Conservation (phyloP, 177 flowering plant genomes). For the Vitis hybrid region DNA sequence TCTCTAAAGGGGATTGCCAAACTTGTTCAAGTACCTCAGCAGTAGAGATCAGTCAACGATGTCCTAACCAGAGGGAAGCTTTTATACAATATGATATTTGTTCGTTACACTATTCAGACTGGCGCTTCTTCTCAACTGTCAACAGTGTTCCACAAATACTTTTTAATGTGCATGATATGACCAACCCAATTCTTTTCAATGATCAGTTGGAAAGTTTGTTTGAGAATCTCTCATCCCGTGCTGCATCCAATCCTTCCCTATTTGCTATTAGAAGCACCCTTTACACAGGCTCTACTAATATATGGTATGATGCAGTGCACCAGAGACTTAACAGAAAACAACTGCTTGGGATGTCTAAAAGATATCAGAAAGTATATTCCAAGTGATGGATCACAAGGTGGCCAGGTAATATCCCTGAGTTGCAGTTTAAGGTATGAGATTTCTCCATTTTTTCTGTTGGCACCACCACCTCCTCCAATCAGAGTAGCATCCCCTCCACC, state of each 20-base stretch:
- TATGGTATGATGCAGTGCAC: slow-evolving; percentile 39
- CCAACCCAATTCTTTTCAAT: slow-evolving; percentile 18
- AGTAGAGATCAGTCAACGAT: slow-evolving; percentile 8
- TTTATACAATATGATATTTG: slow-evolving; percentile 17
- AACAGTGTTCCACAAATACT: background rate
- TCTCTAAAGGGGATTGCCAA: slow-evolving; percentile 21
- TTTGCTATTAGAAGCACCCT: slow-evolving; percentile 8
- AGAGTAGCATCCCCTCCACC: slow-evolving; percentile 2
- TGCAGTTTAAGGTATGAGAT: slow-evolving; percentile 28
- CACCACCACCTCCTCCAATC: background rate
- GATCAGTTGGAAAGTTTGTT: slow-evolving; percentile 15
- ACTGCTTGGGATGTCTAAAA: slow-evolving; percentile 26
- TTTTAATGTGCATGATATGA: background rate
- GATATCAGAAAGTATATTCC: slow-evolving; percentile 8
- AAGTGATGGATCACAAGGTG: slow-evolving; percentile 14
- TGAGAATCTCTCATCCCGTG: slow-evolving; percentile 14
- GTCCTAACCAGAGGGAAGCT: slow-evolving; percentile 25
- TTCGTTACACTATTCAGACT: slow-evolving; percentile 24
- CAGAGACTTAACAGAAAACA: slow-evolving; percentile 17
- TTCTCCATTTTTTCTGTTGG: slow-evolving; percentile 13
- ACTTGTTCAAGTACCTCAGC: slow-evolving; percentile 19
- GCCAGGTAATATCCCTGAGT: slow-evolving; percentile 7
- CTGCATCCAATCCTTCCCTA: slow-evolving; percentile 17
- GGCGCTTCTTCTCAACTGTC: slow-evolving; percentile 21
- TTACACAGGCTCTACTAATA: background rate